phyloP scores from a whole-genome alignment of 768 basidiomycete species.

The Leccinum truebloodii region DNA sequence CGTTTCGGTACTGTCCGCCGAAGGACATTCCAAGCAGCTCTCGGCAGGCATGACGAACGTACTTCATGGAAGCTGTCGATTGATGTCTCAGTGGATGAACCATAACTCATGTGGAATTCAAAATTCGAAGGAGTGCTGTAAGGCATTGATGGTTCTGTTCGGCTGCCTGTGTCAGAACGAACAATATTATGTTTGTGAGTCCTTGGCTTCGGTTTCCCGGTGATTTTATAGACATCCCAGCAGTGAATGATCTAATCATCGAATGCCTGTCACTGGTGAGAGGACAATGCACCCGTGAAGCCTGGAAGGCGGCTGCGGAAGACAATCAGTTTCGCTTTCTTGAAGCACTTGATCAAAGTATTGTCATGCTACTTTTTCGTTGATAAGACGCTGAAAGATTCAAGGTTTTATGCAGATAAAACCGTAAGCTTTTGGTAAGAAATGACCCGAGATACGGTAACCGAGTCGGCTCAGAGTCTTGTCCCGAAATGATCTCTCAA shows the following conservation, averaged over 20 bases:
- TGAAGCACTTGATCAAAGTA: constrained; percentile 24
- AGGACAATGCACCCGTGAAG: constrained; percentile 17
- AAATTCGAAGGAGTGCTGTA: constrained; percentile 32
- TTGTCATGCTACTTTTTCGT: neutral
- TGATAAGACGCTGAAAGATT: constrained; percentile 4
- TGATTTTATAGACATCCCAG: neutral
- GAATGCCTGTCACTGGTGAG: constrained; percentile 18
- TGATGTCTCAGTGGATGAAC: constrained; percentile 27
- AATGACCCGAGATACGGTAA: neutral
- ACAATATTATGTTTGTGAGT: constrained; percentile 21
- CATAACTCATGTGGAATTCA: constrained; percentile 26
- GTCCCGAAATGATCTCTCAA: constrained; percentile 7
- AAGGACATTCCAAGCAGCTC: constrained; percentile 13
- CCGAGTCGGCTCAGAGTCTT: constrained; percentile 14
- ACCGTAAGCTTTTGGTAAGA: constrained; percentile 13
- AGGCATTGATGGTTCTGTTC: constrained; percentile 29
- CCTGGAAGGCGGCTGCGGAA: constrained; percentile 22
- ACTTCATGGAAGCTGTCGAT: constrained; percentile 21
- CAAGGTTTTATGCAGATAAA: constrained; percentile 19
- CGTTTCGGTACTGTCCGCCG: constrained; percentile 18
- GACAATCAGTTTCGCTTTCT: constrained; percentile 15
- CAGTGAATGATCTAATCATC: constrained; percentile 24
- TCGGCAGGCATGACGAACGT: constrained; percentile 19
- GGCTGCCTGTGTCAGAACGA: constrained; percentile 24
- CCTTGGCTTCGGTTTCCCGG: neutral